Percentiles rank a stretch among this genome's conserved stretches.
Conservation (phyloP, 2,329 filamentous ascomycete genomes). For the Knoxdaviesia proteae region DNA sequence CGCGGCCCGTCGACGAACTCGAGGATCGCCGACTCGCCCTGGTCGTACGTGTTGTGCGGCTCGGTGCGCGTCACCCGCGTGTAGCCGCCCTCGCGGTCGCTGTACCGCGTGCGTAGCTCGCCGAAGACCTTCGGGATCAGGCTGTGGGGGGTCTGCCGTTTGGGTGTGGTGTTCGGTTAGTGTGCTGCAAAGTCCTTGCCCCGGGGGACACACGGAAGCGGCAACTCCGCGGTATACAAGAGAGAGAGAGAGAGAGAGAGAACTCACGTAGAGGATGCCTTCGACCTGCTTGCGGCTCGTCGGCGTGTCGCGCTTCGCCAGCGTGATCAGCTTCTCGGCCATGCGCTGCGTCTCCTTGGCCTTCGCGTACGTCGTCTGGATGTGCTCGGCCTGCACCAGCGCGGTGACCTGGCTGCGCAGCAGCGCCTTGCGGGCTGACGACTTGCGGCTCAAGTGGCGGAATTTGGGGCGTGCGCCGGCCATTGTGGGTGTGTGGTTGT, state of each 20-base stretch:
- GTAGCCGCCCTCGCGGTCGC: conserved; percentile 67
- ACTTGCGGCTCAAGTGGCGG: conserved; percentile 69
- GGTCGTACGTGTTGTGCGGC: conserved; percentile 62
- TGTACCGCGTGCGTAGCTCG: conserved; percentile 60
- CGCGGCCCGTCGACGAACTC: conserved; percentile 87
- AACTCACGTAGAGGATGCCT: conserved; percentile 65
- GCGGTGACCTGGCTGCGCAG: conserved; percentile 92
- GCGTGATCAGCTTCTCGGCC: conserved; percentile 82
- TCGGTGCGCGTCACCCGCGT: conserved; percentile 87
- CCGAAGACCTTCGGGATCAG: conserved; percentile 77
- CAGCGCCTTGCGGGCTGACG: conserved; percentile 74
- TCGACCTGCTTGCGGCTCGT: conserved; percentile 56
- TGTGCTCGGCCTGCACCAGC: conserved; percentile 79
- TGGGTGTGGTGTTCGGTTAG: neutral
- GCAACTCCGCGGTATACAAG: neutral
- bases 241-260: neutral
- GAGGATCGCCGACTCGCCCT: conserved; percentile 75
- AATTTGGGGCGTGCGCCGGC: conserved; percentile 74
- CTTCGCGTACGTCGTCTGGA: conserved; percentile 88
- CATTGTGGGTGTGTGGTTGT: conserved; percentile 29
- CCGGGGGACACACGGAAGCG: neutral
- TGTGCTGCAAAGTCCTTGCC: neutral
- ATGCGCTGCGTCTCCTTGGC: conserved; percentile 90
- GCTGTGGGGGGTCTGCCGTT: conserved; percentile 38
- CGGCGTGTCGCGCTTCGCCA: conserved; percentile 84